Conservation (phyloP, 352 stramenopile genomes). For the Thraustochytrium striatum region DNA sequence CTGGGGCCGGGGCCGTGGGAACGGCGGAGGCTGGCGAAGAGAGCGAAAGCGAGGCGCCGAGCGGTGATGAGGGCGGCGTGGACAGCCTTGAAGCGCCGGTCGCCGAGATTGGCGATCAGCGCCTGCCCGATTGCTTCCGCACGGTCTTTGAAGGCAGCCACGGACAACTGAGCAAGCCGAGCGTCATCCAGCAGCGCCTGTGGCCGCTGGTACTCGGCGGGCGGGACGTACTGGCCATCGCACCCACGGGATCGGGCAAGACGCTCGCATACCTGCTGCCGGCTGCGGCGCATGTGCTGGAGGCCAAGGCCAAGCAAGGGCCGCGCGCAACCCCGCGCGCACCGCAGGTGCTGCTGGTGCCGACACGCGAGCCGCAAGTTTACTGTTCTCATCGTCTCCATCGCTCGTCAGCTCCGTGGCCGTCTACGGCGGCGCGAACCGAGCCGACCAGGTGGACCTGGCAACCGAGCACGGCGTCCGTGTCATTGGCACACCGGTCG, state of each 20-base stretch:
- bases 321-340: constrained; percentile 67
- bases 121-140: constrained; percentile 12
- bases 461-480: constrained; percentile 92
- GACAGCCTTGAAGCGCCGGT: background rate
- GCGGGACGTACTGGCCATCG: constrained; percentile 96
- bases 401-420: constrained; percentile 96
- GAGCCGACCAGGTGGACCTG: constrained; percentile 79
- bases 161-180: constrained; percentile 78
- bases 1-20: constrained; percentile 51
- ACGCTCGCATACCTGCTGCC: constrained; percentile 96
- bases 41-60: background rate
- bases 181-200: constrained; percentile 93
- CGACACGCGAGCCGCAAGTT: constrained; percentile 92
- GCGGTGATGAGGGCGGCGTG: background rate
- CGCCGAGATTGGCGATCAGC: background rate
- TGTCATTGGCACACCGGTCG: constrained; percentile 96
- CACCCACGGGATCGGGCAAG: constrained; percentile 97
- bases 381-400: constrained; percentile 85
- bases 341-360: constrained; percentile 94
- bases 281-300: constrained; percentile 79
- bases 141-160: background rate
- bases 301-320: background rate
- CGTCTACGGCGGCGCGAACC: constrained; percentile 96
- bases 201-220: constrained; percentile 90
- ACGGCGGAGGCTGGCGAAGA: background rate